Base-by-base conservation (phyloP, 306 rosid species). In the Glycine tomentella region DNA sequence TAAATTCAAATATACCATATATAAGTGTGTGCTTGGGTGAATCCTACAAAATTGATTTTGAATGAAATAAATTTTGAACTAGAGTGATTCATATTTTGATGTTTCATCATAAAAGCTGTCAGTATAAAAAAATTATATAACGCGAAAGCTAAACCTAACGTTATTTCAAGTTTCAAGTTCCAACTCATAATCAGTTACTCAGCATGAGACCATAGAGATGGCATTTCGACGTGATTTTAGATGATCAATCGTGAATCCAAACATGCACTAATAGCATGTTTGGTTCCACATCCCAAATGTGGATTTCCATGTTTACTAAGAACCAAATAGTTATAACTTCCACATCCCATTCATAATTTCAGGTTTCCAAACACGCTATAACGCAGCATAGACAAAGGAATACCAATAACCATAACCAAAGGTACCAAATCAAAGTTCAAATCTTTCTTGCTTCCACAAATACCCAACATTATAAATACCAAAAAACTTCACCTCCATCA, bases 401-500 rank as follows among this genome's bases (percentile, higher is more conserved):
- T 51, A 33, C 6, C 66, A 62, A 62, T 69, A 72, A 40, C 8
- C 46, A 61, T 62, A 9, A 71, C 9, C 53, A 61, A 81, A 74
- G 40, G 13, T 8, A 34, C 61, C 36, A 46, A 55, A 48, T 48
- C 46, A 62, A 75, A 68, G 55, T 50, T 38, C 16, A 4, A 45
- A 5, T 52, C 4, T 51, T 51, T 51, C 4, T 63, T 31, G 3
- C 14, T 80, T 31, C 68, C 68, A 46, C 1, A 50, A 12, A 75
- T 6, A 69, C 40, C 80, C 53, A 81, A 56, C 7, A 75, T 1
- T 6, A 56, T 2, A 69, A 58, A 38, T 15, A 17, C 53, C 2
- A 8, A 45, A 45, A 77, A 67, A 12, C 38, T 69, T 79, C 53
- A 95, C 99, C 97, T 93, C 89, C 80, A 86, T 69, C 79, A 90